phyloP scores from a whole-genome alignment of 257 asterid genomes.

The Scutellaria barbata region DNA sequence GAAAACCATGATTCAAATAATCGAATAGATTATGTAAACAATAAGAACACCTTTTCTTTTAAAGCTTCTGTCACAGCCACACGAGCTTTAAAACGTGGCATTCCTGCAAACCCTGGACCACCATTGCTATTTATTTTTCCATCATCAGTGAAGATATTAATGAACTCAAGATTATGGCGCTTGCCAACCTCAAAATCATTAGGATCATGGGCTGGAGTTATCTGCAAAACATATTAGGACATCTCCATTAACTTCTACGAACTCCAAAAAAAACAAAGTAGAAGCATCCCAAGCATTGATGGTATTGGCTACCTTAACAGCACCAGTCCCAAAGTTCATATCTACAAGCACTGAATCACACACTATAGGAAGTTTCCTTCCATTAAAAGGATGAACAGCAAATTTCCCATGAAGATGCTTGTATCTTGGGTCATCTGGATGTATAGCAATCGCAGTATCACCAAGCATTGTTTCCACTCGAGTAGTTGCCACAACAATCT shows the following conservation, averaged over 20 bases:
- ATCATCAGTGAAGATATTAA: slow-evolving; percentile 91
- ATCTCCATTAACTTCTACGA: slow-evolving; percentile 36
- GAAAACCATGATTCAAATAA: neutral
- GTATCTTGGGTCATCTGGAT: slow-evolving; percentile 87
- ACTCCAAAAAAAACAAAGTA: slow-evolving; percentile 7
- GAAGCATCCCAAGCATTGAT: slow-evolving; percentile 24
- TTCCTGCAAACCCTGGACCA: slow-evolving; percentile 70
- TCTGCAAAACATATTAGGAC: slow-evolving; percentile 54
- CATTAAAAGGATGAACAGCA: slow-evolving; percentile 88
- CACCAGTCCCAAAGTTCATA: slow-evolving; percentile 95
- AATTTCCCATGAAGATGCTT: slow-evolving; percentile 79
- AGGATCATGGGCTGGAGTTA: slow-evolving; percentile 99
- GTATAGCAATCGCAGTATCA: slow-evolving; percentile 94
- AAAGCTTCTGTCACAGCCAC: slow-evolving; percentile 75
- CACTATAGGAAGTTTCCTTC: slow-evolving; percentile 85
- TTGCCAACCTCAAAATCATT: slow-evolving; percentile 96
- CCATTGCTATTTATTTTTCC: slow-evolving; percentile 92
- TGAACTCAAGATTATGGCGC: slow-evolving; percentile 83
- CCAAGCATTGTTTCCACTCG: slow-evolving; percentile 97
- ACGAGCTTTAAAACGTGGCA: slow-evolving; percentile 94
- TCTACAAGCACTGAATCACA: slow-evolving; percentile 88
- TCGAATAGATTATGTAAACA: neutral
- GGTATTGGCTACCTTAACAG: slow-evolving; percentile 72
- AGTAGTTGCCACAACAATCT: slow-evolving; percentile 96
- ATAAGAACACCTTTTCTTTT: slow-evolving; percentile 60